phyloP scores from a whole-genome alignment of 2,329 filamentous ascomycete species.

The Nemania sp. region DNA sequence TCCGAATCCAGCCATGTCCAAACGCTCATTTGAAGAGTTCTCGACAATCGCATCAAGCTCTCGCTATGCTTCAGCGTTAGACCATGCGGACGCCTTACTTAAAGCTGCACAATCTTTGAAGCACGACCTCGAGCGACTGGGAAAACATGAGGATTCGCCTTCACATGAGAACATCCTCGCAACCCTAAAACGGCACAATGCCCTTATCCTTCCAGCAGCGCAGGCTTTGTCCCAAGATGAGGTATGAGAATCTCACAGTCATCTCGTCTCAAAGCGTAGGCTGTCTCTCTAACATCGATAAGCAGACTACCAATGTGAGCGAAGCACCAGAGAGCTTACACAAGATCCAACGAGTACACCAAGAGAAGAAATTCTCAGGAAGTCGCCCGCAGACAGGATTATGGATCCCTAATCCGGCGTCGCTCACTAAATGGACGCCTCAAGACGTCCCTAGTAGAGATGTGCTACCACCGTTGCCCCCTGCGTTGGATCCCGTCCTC shows the following conservation, averaged over 20 bases:
- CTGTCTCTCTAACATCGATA: slow-evolving; percentile 15
- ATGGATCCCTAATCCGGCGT: slow-evolving; percentile 32
- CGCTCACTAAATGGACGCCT: slow-evolving; percentile 54
- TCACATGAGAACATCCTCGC: slow-evolving; percentile 26
- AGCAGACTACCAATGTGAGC: slow-evolving; percentile 11
- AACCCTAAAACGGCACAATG: slow-evolving; percentile 33
- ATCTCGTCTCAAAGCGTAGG: background rate
- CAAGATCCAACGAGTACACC: slow-evolving; percentile 35
- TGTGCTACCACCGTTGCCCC: slow-evolving; percentile 62
- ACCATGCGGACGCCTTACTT: slow-evolving; percentile 47
- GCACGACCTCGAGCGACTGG: slow-evolving; percentile 36
- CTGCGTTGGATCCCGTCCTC: slow-evolving; percentile 62
- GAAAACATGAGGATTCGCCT: slow-evolving; percentile 16
- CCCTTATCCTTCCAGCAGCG: slow-evolving; percentile 30
- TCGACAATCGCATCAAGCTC: slow-evolving; percentile 21
- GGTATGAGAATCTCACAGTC: slow-evolving; percentile 20
- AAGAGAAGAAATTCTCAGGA: slow-evolving; percentile 2
- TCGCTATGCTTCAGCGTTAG: slow-evolving; percentile 31
- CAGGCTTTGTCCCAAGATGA: slow-evolving; percentile 31
- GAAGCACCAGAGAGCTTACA: slow-evolving; percentile 18
- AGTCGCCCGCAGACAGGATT: slow-evolving; percentile 14
- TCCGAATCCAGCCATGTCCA: slow-evolving; percentile 42
- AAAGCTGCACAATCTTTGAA: slow-evolving; percentile 45
- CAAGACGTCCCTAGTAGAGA: slow-evolving; percentile 49
- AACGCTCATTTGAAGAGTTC: slow-evolving; percentile 42